Evolutionary conservation across 2,329 filamentous ascomycete genomes (phyloP).

Genomic region (Chaetomium sp.): DNA sequence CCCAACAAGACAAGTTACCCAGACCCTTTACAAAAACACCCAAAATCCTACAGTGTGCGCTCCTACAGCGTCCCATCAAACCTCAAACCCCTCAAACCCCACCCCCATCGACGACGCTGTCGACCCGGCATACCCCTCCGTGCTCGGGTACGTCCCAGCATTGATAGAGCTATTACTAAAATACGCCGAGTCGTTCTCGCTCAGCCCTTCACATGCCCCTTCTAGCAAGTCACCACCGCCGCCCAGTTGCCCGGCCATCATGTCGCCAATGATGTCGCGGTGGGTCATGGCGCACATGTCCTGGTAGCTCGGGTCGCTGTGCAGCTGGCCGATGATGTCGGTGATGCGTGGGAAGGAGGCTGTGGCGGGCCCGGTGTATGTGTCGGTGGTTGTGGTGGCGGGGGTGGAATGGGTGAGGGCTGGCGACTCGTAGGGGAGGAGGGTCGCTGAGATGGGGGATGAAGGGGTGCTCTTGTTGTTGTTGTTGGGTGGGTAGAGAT

Average conservation of each 20-base stretch:
- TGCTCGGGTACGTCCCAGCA: not conserved
- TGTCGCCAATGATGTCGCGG: not conserved
- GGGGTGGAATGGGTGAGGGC: too few species aligned
- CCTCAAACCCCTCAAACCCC: too few species aligned
- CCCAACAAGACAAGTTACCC: too few species aligned
- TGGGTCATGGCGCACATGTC: too few species aligned
- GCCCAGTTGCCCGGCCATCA: not conserved
- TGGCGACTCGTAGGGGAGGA: not conserved
- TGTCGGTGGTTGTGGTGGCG: too few species aligned
- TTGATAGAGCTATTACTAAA: conserved; percentile 2
- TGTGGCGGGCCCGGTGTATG: too few species aligned
- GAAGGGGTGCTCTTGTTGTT: not conserved
- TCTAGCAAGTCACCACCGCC: not conserved
- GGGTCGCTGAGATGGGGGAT: not conserved
- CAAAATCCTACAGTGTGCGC: not conserved
- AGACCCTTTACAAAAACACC: not conserved
- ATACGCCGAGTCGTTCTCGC: conserved; percentile 12
- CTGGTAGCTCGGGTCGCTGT: too few species aligned
- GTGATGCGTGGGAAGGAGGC: too few species aligned
- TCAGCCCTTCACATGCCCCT: not conserved
- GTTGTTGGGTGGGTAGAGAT: not conserved
- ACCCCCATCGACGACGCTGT: not conserved
- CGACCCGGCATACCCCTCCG: too few species aligned
- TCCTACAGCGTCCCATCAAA: too few species aligned
- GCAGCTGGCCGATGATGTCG: too few species aligned